Percentiles rank a stretch among this genome's conserved stretches.
These are phyloP conservation scores for Aegle marmelos DNA, from an alignment of 345 rosid species.

Conservation along the genomic window DNA sequence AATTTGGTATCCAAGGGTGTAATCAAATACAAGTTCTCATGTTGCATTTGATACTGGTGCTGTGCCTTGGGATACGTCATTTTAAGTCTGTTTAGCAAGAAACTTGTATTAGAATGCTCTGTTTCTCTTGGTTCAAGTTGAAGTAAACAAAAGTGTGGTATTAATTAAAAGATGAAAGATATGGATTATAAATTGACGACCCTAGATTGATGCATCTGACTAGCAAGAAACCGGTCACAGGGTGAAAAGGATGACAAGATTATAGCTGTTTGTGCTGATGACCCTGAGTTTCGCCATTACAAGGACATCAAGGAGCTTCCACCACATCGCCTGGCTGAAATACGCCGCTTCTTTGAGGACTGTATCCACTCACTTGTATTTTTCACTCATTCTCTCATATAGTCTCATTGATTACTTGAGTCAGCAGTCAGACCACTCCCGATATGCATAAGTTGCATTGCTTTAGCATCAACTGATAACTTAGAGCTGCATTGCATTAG, in stretches of 20 bases:
- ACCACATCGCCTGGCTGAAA: constrained; percentile 97
- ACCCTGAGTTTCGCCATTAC: constrained; percentile 96
- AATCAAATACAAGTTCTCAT: neutral
- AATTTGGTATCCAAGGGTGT: neutral
- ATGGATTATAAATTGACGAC: neutral
- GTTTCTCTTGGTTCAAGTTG: neutral
- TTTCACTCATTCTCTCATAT: constrained; percentile 2
- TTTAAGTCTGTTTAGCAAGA: neutral
- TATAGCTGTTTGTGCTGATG: constrained; percentile 98
- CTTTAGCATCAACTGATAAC: too few species aligned
- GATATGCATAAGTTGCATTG: too few species aligned
- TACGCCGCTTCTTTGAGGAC: constrained; percentile 98
- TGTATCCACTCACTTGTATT: constrained; percentile 56
- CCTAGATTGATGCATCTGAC: neutral
- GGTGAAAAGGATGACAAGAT: constrained; percentile 99
- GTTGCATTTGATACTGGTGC: neutral
- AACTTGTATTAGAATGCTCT: neutral
- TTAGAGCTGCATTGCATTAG: too few species aligned
- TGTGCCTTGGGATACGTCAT: neutral
- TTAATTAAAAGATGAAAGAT: neutral
- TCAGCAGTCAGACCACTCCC: too few species aligned
- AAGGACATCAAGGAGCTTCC: constrained; percentile 91
- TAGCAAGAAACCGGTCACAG: constrained; percentile 32
- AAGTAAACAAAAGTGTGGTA: neutral
- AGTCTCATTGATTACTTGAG: neutral